Conservation (phyloP, 768 basidiomycete genomes). For the Mrakia frigida region DNA sequence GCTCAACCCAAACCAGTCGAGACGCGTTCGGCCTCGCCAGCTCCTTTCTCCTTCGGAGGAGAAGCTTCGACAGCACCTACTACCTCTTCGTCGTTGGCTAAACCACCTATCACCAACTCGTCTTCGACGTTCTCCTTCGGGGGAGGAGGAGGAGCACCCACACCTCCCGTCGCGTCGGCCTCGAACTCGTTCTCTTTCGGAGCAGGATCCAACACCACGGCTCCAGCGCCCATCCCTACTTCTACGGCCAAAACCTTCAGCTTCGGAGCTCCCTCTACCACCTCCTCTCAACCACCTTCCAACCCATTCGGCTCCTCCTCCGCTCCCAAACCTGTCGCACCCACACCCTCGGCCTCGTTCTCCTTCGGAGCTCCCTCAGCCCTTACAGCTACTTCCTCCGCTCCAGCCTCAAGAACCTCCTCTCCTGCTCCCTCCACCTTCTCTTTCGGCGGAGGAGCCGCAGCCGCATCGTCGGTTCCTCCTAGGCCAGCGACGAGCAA, state of each 20-base stretch:
- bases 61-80: background rate
- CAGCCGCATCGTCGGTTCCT: background rate
- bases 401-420: background rate
- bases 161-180: conserved; percentile 3
- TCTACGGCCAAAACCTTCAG: conserved; percentile 2
- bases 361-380: conserved; percentile 11
- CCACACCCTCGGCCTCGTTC: conserved; percentile 1
- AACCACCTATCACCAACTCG: background rate
- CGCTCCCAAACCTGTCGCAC: background rate
- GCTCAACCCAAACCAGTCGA: background rate
- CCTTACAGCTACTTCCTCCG: background rate
- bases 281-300: background rate
- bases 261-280: background rate
- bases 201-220: background rate
- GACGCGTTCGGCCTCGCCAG: background rate
- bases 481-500: background rate
- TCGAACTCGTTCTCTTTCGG: conserved; percentile 5
- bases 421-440: background rate
- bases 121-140: conserved; percentile 20
- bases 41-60: conserved; percentile 3
- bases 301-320: background rate
- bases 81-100: background rate
- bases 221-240: background rate
- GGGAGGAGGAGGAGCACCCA: conserved; percentile 3
- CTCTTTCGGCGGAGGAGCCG: background rate